A percentile compares a stretch with the other conserved stretches of the same genome.
Conservation (phyloP, 192 early-diverging fungal species). For the Entomortierella parvispora region DNA sequence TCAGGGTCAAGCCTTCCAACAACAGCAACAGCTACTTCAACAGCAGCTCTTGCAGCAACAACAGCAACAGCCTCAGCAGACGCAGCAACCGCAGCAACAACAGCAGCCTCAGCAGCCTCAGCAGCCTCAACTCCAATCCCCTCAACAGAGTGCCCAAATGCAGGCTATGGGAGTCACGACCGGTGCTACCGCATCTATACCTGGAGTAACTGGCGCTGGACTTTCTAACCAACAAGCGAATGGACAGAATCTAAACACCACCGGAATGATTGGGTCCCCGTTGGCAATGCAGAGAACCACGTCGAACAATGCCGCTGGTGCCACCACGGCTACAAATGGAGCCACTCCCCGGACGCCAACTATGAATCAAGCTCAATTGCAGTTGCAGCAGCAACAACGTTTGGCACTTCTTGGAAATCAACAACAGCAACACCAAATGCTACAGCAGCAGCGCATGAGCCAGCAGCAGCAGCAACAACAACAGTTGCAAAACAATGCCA, state of each 20-base stretch:
- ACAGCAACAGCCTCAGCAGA: conserved; percentile 25
- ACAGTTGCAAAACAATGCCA: conserved; percentile 21
- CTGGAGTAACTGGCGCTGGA: conserved; percentile 4
- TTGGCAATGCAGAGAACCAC: conserved; percentile 40
- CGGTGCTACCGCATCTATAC: conserved; percentile 15
- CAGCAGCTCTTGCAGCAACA: conserved; percentile 29
- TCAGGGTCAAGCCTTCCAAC: conserved; percentile 5
- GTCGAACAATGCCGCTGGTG: conserved; percentile 10
- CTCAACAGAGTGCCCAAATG: conserved; percentile 34
- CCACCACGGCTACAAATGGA: conserved; percentile 6
- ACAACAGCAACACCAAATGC: conserved; percentile 6
- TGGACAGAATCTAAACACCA: conserved; percentile 9
- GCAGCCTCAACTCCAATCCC: conserved; percentile 32
- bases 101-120: conserved; percentile 44
- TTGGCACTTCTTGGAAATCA: conserved; percentile 3
- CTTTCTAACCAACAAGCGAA: conserved; percentile 12
- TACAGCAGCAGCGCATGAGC: conserved; percentile 3
- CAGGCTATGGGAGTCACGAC: conserved; percentile 29
- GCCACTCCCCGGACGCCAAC: conserved; percentile 32
- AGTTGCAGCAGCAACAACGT: conserved; percentile 26
- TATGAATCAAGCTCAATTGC: conserved; percentile 32
- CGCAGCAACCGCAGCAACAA: conserved; percentile 17
- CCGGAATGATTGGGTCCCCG: conserved; percentile 36
- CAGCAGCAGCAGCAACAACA: conserved; percentile 18
- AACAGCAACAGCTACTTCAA: conserved; percentile 11